These are phyloP conservation scores for Yamadazyma kitorensis DNA, from an alignment of 805 yeast species.

Conservation along the genomic window DNA sequence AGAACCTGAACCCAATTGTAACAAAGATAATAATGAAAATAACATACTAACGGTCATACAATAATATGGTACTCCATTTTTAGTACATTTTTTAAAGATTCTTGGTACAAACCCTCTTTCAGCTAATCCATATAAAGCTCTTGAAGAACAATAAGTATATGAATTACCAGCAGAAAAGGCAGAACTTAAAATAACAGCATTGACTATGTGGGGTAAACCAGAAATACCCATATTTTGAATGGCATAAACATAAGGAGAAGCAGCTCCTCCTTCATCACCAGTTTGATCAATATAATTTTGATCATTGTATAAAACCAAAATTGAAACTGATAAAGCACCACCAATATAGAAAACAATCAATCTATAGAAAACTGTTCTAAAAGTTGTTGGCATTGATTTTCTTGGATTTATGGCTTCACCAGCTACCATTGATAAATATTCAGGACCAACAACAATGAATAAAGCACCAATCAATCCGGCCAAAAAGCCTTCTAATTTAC, in stretches of 20 bases:
- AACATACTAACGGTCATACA: conserved; percentile 23
- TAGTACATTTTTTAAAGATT: conserved; percentile 15
- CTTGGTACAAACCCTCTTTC: conserved; percentile 19
- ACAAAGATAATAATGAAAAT: conserved; percentile 27
- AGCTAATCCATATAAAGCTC: conserved; percentile 20
- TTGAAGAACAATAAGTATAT: conserved; percentile 18
- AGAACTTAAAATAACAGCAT: conserved; percentile 30
- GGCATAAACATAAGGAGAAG: conserved; percentile 31
- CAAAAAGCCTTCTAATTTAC: conserved; percentile 42
- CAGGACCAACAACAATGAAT: conserved; percentile 43
- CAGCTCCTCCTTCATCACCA: conserved; percentile 28
- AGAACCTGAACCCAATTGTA: conserved; percentile 28
- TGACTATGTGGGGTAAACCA: conserved; percentile 30
- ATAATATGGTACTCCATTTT: conserved; percentile 22
- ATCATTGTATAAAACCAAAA: conserved; percentile 36
- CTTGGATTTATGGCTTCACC: conserved; percentile 45
- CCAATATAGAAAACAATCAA: conserved; percentile 44
- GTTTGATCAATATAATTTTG: conserved; percentile 21
- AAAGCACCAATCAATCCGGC: conserved; percentile 36
- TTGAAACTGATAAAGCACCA: conserved; percentile 41
- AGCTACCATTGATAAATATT: conserved; percentile 43
- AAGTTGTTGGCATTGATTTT: conserved; percentile 36
- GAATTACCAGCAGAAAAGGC: conserved; percentile 24
- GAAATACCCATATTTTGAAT: conserved; percentile 24
- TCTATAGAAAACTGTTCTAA: conserved; percentile 41